Base-by-base conservation (phyloP, 202 grass and related monocot genomes). In the Hordeum pubiflorum region DNA sequence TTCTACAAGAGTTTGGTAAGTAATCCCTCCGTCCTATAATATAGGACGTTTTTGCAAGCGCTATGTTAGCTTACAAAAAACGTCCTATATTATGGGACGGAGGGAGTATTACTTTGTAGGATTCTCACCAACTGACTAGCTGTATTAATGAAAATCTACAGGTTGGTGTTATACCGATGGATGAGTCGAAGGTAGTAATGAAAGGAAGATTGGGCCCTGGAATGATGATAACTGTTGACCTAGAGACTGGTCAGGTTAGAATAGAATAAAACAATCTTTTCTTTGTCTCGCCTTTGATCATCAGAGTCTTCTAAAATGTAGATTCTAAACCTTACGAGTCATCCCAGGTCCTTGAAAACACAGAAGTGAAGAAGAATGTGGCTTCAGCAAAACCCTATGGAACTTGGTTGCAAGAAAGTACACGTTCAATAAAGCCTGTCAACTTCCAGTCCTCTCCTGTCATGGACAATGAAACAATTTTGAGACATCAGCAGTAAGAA, bases 121-220 rank as follows among this genome's bases (percentile, higher is more conserved):
- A 24, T 79, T 79, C 27, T 38, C 61, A 70, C 75, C 60, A n/a
- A 75, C 52, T 69, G 14, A 83, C 69, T 64, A 70, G 11, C 63
- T 69, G 50, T 79, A 33, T 83, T 82, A 69, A 82, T 86, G 32
- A 22, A 33, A 68, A 82, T 32, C 44, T 70, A 58, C 75, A 99
- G 96, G 96, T 99, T 82, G 96, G 96, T 85, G 96, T 99, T 85
- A 84, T 99, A 70, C 96, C 96, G 58, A 99, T 99, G 96, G 96
- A 99, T 79, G 96, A 99, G 66, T 93, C 96, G 2, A 99, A 93
- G 77, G 91, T 99, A 50, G 88, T 90, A 91, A 96, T 82, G 91
- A 99, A 99, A 89, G 96, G 96, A 60, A 91, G 96, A 90, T 68
- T 99, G 64, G 96, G 96, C 60, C 96, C 96, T 78, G 96, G 96